Conservation (phyloP, 2,329 filamentous ascomycete genomes). For the Aspergillus pseudonomiae region DNA sequence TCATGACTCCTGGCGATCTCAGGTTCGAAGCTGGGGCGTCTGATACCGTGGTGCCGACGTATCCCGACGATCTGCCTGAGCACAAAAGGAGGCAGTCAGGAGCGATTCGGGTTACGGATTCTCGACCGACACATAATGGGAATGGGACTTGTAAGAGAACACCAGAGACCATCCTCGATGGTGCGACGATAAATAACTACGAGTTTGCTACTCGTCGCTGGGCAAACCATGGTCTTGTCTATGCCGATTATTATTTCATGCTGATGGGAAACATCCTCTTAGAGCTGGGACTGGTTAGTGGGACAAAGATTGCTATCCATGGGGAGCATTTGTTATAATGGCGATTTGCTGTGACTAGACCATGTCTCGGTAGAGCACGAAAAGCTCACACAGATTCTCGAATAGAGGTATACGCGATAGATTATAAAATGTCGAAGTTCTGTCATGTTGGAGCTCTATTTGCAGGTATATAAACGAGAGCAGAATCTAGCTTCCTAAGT, state of each 20-base stretch:
- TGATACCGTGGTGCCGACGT: background rate
- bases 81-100: background rate
- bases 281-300: conserved; percentile 23
- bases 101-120: conserved; percentile 13
- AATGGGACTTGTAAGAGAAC: background rate
- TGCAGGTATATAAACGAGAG: background rate
- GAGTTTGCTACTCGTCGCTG: conserved; percentile 44
- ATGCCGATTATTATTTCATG: conserved; percentile 48
- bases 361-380: background rate
- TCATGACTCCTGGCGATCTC: conserved; percentile 7
- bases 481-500: background rate
- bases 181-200: conserved; percentile 48
- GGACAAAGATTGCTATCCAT: background rate
- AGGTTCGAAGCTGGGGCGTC: conserved; percentile 6
- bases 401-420: background rate
- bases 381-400: background rate
- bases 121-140: background rate
- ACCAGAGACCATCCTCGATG: conserved; percentile 49
- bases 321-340: background rate
- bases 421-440: background rate
- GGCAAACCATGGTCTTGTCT: conserved; percentile 46
- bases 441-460: background rate
- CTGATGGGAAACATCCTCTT: conserved; percentile 48
- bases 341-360: background rate
- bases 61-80: background rate